Evolutionary conservation across 176 grass and related monocot genomes (phyloP), one percentile per base, ranked within the genome.

Genomic region (Musa troglodytarum): DNA sequence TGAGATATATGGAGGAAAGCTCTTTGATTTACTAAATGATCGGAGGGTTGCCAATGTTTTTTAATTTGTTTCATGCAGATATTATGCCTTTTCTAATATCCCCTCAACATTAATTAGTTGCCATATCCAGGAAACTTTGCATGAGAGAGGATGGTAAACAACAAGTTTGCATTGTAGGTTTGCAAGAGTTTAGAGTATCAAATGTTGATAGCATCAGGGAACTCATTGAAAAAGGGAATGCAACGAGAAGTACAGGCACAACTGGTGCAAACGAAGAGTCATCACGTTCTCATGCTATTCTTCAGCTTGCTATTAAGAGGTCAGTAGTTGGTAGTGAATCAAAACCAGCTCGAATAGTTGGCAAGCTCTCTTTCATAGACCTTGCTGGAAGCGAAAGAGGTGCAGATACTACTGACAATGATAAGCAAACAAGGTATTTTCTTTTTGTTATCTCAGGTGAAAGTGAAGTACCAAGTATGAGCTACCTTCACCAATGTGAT

Each of bases 141-240:
- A 89, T 89, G 87, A 85, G 79, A 64, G 83, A 85, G 68, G 87
- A 89, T 57, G 82, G 83, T 19, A 85, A 84, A 76, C 82, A 85
- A 63, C 82, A 88, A 84, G 86, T 84, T 34, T 88, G 82, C 86
- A 88, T 88, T 65, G 86, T 88, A 20, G 82, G 86, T 67, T 68
- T 88, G 49, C 82, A 85, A 79, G 86, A 88, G 59, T 88, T 81
- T 49, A 78, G 53, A 81, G 86, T 88, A 49, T 82, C 78, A 65
- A 80, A 88, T 68, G 78, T 88, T 53, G 82, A 88, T 7, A 79
- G 65, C 24, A 84, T 88, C 53, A 78, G 54, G 52, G 86, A 88
- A 51, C 78, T 88, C 54, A 88, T 84, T 74, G 82, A 84, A 78
- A 84, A 76, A 54, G 86, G 86, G 25, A 88, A 78, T 69, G 80